phyloP scores from a whole-genome alignment of 2,329 filamentous ascomycete species.

The Ramularia endophylla region DNA sequence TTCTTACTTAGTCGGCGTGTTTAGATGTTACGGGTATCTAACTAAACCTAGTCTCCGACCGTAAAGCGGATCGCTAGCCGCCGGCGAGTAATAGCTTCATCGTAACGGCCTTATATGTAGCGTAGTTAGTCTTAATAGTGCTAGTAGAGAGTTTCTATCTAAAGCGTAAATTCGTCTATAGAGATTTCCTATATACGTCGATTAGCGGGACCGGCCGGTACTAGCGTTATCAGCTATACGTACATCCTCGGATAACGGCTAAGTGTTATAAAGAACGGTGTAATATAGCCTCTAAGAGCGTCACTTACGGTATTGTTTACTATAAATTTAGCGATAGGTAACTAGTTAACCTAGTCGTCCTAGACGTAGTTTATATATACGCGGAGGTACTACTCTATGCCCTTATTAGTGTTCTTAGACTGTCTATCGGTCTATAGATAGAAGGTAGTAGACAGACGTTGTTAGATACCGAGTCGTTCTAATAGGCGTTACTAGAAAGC shows the following conservation, averaged over 20 bases:
- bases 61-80: neutral
- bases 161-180: neutral
- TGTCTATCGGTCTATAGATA: neutral
- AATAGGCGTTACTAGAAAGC: too few relatives aligned
- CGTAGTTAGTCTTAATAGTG: neutral
- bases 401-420: neutral
- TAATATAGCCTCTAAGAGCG: neutral
- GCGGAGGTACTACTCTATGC: neutral
- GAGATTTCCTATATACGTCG: neutral
- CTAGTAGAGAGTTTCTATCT: neutral
- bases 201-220: neutral
- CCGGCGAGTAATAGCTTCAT: neutral
- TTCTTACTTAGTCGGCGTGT: slow-evolving; percentile 1
- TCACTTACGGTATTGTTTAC: neutral
- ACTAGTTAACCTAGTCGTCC: slow-evolving; percentile 1
- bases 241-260: neutral
- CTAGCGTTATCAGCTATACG: neutral
- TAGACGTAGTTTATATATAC: slow-evolving; percentile 1
- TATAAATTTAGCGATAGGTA: neutral
- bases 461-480: neutral
- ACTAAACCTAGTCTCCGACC: neutral
- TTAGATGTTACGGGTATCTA: slow-evolving; percentile 1
- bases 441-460: neutral
- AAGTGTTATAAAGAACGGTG: neutral
- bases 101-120: neutral